Evolutionary conservation across 2,329 filamentous ascomycete species (phyloP), one percentile per base, ranked within the genome.

Genomic region (Orbilia brochopaga): DNA sequence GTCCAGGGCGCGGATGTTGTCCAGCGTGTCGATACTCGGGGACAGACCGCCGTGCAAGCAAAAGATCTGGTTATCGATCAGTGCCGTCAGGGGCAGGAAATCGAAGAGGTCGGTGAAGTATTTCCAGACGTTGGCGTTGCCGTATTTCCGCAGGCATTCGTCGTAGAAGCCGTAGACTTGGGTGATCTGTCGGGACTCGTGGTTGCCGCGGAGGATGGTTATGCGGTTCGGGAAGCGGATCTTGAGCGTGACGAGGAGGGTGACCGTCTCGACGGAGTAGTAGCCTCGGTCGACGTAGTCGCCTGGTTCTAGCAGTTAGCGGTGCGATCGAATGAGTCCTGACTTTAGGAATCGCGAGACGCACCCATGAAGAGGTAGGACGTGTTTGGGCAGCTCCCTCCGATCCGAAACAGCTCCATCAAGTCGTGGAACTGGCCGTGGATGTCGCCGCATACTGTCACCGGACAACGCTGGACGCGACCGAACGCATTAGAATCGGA

Each of bases 91-190:
- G 75, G 94, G 93, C 42, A 99, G 90, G 83, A 94, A 99, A 83
- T 99, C 94, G 82, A 99, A 99, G 61, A 99, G 88, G 81, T 99
- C 93, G 79, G 92, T 97, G 80, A 96, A 99, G 80, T 91, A 97
- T 84, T 97, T 97, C 94, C 94, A 99, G 74, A 99, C 94, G 77
- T 96, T 97, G 74, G 94, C 93, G 79, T 97, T 97, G 80, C 94
- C 94, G 80, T 99, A 99, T 83, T 99, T 99, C 80, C 92, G 90
- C 77, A 97, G 87, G 80, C 94, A 99, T 81, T 99, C 94, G 80
- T 97, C 94, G 83, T 99, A 99, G 83, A 99, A 99, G 74, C 94
- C 94, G 80, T 99, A 99, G 69, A 99, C 94, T 81, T 97, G 93
- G 51, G 94, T 99, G 80, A 99, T 99, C 82, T 99, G 94, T 77